Evolutionary conservation across 768 basidiomycete genomes (phyloP).

Genomic region (Paxillus involutus): DNA sequence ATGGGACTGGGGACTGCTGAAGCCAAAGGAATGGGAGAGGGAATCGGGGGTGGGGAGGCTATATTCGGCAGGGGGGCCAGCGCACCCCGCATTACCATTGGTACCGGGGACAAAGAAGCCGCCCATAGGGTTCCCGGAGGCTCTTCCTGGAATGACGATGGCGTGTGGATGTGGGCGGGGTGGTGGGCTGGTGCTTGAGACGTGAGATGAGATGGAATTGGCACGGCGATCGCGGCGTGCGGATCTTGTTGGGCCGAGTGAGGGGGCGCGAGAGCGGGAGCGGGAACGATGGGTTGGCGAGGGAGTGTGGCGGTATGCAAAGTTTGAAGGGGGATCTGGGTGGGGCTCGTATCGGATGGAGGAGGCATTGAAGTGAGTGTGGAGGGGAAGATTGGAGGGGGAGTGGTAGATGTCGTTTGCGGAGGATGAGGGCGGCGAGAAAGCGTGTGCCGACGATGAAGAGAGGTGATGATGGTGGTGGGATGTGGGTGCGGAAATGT

Average conservation of each 20-base stretch:
- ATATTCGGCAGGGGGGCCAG: constrained; percentile 32
- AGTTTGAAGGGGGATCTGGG: constrained; percentile 29
- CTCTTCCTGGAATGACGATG: constrained; percentile 63
- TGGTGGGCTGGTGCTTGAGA: constrained; percentile 52
- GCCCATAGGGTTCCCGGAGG: constrained; percentile 25
- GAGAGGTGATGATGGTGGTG: constrained; percentile 20
- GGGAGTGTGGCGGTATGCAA: constrained; percentile 25
- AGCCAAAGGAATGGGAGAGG: constrained; percentile 27
- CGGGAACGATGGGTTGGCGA: constrained; percentile 44
- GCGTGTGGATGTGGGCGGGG: constrained; percentile 55
- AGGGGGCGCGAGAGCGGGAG: constrained; percentile 37
- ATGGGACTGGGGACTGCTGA: constrained; percentile 14
- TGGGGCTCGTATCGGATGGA: constrained; percentile 51
- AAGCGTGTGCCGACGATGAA: neutral
- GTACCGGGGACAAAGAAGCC: constrained; percentile 31
- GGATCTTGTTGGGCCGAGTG: constrained; percentile 54
- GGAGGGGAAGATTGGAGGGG: constrained; percentile 24
- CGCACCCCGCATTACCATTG: constrained; percentile 3
- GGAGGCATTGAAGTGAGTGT: constrained; percentile 48
- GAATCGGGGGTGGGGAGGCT: constrained; percentile 45
- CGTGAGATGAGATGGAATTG: constrained; percentile 57
- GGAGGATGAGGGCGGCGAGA: neutral
- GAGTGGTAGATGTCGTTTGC: constrained; percentile 27
- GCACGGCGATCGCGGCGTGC: constrained; percentile 51
- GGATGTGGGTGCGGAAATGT: constrained; percentile 51